phyloP scores from a whole-genome alignment of 352 stramenopile genomes.

The Pythium rishiriense region DNA sequence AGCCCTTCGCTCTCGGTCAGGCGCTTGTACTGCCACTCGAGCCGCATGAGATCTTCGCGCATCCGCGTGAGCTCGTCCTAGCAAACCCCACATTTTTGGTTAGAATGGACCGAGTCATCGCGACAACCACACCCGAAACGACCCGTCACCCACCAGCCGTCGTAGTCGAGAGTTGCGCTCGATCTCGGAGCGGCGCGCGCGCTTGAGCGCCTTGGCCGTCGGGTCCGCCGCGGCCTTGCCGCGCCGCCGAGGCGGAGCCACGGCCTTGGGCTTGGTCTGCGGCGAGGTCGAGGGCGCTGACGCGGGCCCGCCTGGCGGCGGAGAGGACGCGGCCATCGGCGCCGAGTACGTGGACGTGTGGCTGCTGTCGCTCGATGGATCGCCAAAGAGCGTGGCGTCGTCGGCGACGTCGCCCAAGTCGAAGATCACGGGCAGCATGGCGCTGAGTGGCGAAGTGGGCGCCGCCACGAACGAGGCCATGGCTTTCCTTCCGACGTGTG shows the following conservation, averaged over 20 bases:
- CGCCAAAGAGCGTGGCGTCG: slow-evolving; percentile 7
- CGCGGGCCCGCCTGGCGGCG: neutral
- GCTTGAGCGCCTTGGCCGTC: slow-evolving; percentile 28
- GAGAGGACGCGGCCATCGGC: neutral
- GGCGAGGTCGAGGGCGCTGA: neutral
- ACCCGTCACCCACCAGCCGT: slow-evolving; percentile 24
- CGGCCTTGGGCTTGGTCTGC: slow-evolving; percentile 3
- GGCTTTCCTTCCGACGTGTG: neutral
- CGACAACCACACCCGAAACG: neutral
- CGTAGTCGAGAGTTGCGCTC: slow-evolving; percentile 56
- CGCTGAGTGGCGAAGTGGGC: neutral
- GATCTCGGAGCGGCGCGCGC: slow-evolving; percentile 57
- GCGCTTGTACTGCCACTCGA: slow-evolving; percentile 43
- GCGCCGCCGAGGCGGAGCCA: neutral
- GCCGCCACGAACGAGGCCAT: slow-evolving; percentile 6
- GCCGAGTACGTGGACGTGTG: slow-evolving; percentile 11
- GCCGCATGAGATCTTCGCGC: slow-evolving; percentile 50
- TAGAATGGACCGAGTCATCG: neutral
- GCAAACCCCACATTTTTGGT: neutral
- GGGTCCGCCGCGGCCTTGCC: slow-evolving; percentile 10
- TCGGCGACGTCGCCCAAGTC: slow-evolving; percentile 14
- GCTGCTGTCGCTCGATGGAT: slow-evolving; percentile 19
- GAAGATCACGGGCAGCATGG: slow-evolving; percentile 7
- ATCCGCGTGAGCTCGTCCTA: slow-evolving; percentile 41
- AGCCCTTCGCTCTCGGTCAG: slow-evolving; percentile 32